phyloP scores from a whole-genome alignment of 306 rosid species.

The Rosa chinensis region DNA sequence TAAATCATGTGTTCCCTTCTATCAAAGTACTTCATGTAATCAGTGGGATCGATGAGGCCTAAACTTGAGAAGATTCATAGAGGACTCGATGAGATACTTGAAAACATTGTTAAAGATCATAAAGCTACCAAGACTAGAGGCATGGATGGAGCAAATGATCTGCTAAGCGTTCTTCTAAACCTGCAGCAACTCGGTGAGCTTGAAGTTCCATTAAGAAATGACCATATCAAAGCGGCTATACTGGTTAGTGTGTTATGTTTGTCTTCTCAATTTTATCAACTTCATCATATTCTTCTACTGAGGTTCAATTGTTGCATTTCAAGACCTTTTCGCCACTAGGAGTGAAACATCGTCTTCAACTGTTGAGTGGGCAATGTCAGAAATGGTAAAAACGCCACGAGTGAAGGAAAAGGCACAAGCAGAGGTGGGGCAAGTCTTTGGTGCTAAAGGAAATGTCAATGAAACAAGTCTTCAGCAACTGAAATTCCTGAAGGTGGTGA shows the following conservation, averaged over 20 bases:
- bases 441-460: conserved; percentile 5
- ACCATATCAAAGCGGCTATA: conserved; percentile 21
- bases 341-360: conserved; percentile 15
- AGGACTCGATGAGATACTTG: conserved; percentile 18
- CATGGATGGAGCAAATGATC: conserved; percentile 11
- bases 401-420: conserved; percentile 23
- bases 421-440: conserved; percentile 14
- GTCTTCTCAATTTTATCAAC: neutral
- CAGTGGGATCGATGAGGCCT: conserved; percentile 20
- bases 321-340: conserved; percentile 14
- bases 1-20: conserved; percentile 37
- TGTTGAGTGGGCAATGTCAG: conserved; percentile 24
- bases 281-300: neutral
- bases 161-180: conserved; percentile 18
- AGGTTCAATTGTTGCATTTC: neutral
- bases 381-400: conserved; percentile 22
- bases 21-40: conserved; percentile 19
- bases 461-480: conserved; percentile 3
- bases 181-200: neutral
- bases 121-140: neutral
- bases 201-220: neutral
- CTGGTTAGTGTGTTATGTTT: conserved; percentile 10
- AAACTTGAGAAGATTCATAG: conserved; percentile 23
- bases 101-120: conserved; percentile 25
- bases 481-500: conserved; percentile 1